Evolutionary conservation across 176 grass and related monocot genomes (phyloP), one percentile per base, ranked within the genome.

Genomic region (Ensete glaucum): DNA sequence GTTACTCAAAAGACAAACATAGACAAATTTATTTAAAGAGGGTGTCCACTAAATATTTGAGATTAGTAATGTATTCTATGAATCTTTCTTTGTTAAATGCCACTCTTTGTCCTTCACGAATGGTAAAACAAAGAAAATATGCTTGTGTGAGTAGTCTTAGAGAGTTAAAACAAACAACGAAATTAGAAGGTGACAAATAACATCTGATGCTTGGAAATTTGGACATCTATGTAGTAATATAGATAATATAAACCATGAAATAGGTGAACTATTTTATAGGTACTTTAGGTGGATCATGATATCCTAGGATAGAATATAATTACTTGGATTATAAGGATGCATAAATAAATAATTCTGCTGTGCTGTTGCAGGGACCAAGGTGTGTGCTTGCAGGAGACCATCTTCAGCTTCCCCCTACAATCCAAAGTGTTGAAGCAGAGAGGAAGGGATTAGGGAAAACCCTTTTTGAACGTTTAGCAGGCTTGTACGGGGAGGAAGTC

Each of bases 351-450:
- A 50, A 19, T 50, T 52, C 25, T 70, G 8, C 34, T 10, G 9
- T 51, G 43, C 20, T 50, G 29, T 69, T 70, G 48, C 43, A 98
- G 94, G 94, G 90, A 21, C 56, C 88, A 54, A 89, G 94, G 73
- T 98, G 94, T 67, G 74, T 98, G 65, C 90, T 98, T 79, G 80
- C 90, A 71, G 94, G 94, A 77, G 94, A 98, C 59, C 94, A 98
- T 85, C 88, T 98, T 77, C 94, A 98, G 75, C 90, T 98, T 78
- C 90, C 88, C 72, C 94, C 94, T 62, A 98, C 94, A 56, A 85
- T 98, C 63, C 85, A 91, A 83, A 98, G 94, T 89, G 90, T 80
- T 74, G 88, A 98, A 69, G 94, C 94, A 57, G 90, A 87, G 82
- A 98, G 80, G 85, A 93, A 91, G 59, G 94, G 94, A 63, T 82